Conservation (phyloP, 768 basidiomycete species). For the Trametes elegans region DNA sequence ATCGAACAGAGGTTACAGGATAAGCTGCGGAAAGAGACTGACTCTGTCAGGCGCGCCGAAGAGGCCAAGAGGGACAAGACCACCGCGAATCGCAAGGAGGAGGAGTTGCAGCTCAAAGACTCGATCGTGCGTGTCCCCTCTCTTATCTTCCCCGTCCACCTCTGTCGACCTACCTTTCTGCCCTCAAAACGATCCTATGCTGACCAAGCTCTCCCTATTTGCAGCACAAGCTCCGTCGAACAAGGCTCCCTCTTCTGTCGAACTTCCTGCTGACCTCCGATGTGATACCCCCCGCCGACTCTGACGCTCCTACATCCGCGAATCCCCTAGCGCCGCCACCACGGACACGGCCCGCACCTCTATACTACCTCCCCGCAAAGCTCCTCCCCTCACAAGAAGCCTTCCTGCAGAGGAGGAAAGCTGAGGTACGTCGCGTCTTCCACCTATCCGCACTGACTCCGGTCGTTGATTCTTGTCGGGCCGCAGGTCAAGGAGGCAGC, state of each 20-base stretch:
- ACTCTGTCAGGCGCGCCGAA: slow-evolving; percentile 80
- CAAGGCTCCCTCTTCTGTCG: slow-evolving; percentile 67
- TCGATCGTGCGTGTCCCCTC: slow-evolving; percentile 66
- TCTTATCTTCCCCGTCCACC: too few relatives aligned
- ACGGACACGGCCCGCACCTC: slow-evolving; percentile 69
- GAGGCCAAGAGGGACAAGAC: slow-evolving; percentile 85
- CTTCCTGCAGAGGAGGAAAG: slow-evolving; percentile 60
- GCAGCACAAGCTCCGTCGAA: slow-evolving; percentile 72
- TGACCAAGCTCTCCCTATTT: not conserved
- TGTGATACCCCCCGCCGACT: slow-evolving; percentile 42
- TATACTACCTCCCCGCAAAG: slow-evolving; percentile 74
- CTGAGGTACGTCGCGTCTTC: slow-evolving; percentile 45
- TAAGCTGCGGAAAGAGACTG: slow-evolving; percentile 83
- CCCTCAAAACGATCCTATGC: not conserved
- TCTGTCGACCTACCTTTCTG: too few relatives aligned
- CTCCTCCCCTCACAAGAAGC: slow-evolving; percentile 68
- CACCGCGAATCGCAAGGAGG: slow-evolving; percentile 72
- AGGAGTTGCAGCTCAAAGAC: slow-evolving; percentile 78
- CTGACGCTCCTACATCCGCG: slow-evolving; percentile 28
- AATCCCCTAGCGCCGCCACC: slow-evolving; percentile 43
- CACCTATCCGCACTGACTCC: not conserved
- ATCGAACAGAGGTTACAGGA: slow-evolving; percentile 83
- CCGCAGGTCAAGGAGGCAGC: slow-evolving; percentile 56
- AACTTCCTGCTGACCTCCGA: slow-evolving; percentile 80
- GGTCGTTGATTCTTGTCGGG: slow-evolving; percentile 1